Base-by-base conservation (phyloP, 116 monocot genomes). In the Zostera marina region DNA sequence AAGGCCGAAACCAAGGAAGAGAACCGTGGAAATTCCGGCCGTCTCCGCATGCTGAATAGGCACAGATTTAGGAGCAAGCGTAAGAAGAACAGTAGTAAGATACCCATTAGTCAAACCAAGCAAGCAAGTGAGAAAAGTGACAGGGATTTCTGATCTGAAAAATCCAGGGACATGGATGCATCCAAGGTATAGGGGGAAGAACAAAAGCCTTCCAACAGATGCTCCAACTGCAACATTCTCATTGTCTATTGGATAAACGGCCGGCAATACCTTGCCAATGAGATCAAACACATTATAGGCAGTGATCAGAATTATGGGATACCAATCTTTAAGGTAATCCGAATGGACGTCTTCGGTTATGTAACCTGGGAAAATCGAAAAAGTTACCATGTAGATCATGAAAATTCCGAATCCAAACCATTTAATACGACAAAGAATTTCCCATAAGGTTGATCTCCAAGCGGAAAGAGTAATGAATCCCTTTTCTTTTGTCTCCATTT, bases 271-370 rank as follows among this genome's bases (percentile, higher is more conserved):
- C 72, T 72, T 72, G 6, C 72, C 65, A 2, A 65, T 22, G 12
- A 72, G 72, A 60, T 72, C 72, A 54, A 65, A 72, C 19, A 72
- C 65, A 44, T 72, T 72, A 65, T 65, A 72, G 9, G 51, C 41
- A 9, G 65, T 38, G 25, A 65, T 72, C 15, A 72, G 60, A 38
- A 65, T 65, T 26, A 72, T 60, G 20, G 72, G 58, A 23, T 72
- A 72, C 72, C 72, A 72, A 53, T 72, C 72, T 42, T 60, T 53
- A 11, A 72, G 60, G 11, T 39, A 10, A 11, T 52, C 52, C 9
- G 72, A 72, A 22, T 72, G 72, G 44, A 72, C 65, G 47, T 72
- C 65, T 24, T 72, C 65, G 3, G 72, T 72, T 22, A 72, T 52
- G 32, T 52, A 72, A 16, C 72, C 72, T 9, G 72, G 72, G 21